These are phyloP conservation scores for Termitomyces titanicus DNA, from an alignment of 768 basidiomycete genomes.

Conservation along the genomic window DNA sequence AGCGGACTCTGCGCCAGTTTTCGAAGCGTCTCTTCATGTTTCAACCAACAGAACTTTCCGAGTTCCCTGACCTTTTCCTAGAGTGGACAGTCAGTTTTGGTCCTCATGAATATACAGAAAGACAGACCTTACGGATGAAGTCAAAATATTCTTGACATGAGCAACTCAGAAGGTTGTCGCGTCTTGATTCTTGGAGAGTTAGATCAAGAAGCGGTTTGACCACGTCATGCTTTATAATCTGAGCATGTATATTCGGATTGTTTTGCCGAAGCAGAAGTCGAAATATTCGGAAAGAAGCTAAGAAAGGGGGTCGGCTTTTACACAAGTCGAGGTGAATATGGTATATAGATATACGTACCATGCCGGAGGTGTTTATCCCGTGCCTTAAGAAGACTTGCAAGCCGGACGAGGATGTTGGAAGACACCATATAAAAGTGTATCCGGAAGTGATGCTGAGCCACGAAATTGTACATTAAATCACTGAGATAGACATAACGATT, in stretches of 20 bases:
- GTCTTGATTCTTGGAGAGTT: conserved; percentile 73
- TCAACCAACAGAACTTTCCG: conserved; percentile 80
- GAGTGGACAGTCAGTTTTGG: not conserved
- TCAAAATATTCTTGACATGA: conserved; percentile 97
- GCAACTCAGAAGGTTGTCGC: conserved; percentile 91
- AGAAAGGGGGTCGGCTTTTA: not conserved
- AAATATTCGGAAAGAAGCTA: conserved; percentile 92
- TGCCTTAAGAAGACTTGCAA: conserved; percentile 74
- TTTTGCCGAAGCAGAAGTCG: conserved; percentile 79
- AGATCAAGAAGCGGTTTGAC: conserved; percentile 81
- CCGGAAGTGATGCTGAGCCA: conserved; percentile 86
- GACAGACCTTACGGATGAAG: conserved; percentile 74
- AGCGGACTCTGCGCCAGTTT: conserved; percentile 57
- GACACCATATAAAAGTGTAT: conserved; percentile 89
- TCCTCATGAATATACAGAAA: not conserved
- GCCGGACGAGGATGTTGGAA: conserved; percentile 65
- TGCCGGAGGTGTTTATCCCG: conserved; percentile 92
- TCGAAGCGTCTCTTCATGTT: conserved; percentile 63
- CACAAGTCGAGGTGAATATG: conserved; percentile 10
- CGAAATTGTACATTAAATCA: conserved; percentile 87
- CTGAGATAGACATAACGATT: conserved; percentile 87
- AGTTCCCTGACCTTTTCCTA: conserved; percentile 88
- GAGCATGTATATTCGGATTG: conserved; percentile 69
- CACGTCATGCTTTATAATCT: conserved; percentile 82
- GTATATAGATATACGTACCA: conserved; percentile 54